phyloP scores from a whole-genome alignment of 2,329 filamentous ascomycete genomes.

The Penicillium sp. region DNA sequence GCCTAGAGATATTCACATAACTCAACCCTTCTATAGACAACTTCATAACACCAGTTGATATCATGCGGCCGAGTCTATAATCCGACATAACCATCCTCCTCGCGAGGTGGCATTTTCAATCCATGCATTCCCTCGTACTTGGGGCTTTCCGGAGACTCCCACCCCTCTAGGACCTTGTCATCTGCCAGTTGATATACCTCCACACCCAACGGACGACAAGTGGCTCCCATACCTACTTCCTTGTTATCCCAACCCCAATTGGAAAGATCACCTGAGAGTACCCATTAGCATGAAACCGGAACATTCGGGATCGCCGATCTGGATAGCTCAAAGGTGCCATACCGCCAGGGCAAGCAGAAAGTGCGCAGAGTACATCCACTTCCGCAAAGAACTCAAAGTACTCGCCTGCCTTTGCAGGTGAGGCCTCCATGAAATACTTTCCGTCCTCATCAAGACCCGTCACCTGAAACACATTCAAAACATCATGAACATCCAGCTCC shows the following conservation, averaged over 20 bases:
- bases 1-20: neutral
- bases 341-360: conserved; percentile 70
- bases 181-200: conserved; percentile 65
- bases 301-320: too few species aligned
- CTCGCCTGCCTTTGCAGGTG: conserved; percentile 46
- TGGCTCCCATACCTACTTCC: conserved; percentile 57
- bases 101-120: conserved; percentile 49
- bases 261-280: conserved; percentile 60
- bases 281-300: conserved; percentile 15
- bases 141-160: conserved; percentile 59
- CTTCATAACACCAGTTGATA: neutral
- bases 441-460: conserved; percentile 70
- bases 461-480: conserved; percentile 82
- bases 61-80: conserved; percentile 15
- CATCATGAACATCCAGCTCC: conserved; percentile 76
- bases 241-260: conserved; percentile 73
- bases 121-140: conserved; percentile 65
- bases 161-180: conserved; percentile 53
- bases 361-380: conserved; percentile 65
- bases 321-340: conserved; percentile 11
- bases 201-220: conserved; percentile 70
- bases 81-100: conserved; percentile 30
- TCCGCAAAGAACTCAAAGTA: conserved; percentile 77
- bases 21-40: neutral
- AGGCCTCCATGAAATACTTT: conserved; percentile 67